Percentiles rank a stretch among this genome's conserved stretches.
phyloP scores from a whole-genome alignment of 1,284 basidiomycete genomes.

The Heterobasidion occidentale region DNA sequence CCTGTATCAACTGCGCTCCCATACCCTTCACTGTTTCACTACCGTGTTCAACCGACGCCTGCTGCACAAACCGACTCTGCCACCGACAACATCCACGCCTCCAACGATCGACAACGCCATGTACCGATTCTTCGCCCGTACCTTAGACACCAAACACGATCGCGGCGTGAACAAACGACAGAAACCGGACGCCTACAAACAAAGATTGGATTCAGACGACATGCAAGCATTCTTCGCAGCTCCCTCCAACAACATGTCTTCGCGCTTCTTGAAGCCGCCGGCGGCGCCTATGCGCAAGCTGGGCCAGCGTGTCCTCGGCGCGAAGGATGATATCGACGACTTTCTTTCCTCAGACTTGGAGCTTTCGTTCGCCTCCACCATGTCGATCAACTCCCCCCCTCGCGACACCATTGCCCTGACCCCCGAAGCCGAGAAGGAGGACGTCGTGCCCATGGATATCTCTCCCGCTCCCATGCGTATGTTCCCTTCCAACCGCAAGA shows the following conservation, averaged over 20 bases:
- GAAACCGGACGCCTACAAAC: conserved; percentile 17
- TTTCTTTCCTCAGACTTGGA: conserved; percentile 69
- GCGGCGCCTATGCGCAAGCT: conserved; percentile 41
- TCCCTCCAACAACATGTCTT: conserved; percentile 5
- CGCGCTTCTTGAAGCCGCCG: conserved; percentile 43
- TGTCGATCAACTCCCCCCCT: conserved; percentile 67
- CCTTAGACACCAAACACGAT: neutral
- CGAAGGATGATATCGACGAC: conserved; percentile 49
- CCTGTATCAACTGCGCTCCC: no score
- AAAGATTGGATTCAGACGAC: conserved; percentile 11
- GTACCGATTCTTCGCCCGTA: no score
- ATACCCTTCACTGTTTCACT: no score
- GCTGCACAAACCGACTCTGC: no score
- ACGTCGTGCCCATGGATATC: conserved; percentile 56
- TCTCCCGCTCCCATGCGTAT: conserved; percentile 44
- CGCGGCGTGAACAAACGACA: conserved; percentile 33
- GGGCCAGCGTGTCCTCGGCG: conserved; percentile 27
- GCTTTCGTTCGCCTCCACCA: conserved; percentile 70
- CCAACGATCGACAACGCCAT: neutral
- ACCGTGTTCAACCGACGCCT: no score
- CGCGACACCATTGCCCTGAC: conserved; percentile 34
- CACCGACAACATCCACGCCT: no score
- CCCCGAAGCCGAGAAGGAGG: conserved; percentile 36
- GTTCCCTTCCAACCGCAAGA: conserved; percentile 4
- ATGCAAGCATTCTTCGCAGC: conserved; percentile 17